phyloP scores from a whole-genome alignment of 2,329 filamentous ascomycete genomes.

The Macrophomina phaseolina region DNA sequence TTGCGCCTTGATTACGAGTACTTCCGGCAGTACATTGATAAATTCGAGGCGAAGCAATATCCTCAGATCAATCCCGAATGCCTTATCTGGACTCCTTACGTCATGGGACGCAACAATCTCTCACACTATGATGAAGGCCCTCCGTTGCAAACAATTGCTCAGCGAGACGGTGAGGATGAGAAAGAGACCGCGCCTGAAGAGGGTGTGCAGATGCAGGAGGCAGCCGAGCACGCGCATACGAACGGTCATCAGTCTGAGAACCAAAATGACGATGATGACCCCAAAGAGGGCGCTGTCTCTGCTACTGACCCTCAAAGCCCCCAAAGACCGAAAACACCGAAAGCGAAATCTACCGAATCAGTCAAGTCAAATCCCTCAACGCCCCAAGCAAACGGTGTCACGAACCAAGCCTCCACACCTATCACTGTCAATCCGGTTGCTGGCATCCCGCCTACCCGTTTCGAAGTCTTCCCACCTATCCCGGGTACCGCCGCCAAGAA shows the following conservation, averaged over 20 bases:
- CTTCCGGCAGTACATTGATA: constrained; percentile 84
- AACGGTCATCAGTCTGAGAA: constrained; percentile 18
- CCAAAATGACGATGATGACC: constrained; percentile 1
- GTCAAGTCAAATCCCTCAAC: constrained; percentile 21
- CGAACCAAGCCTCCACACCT: constrained; percentile 32
- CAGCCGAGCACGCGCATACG: constrained; percentile 2
- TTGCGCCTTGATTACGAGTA: constrained; percentile 85
- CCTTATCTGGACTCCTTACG: constrained; percentile 93
- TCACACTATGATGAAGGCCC: constrained; percentile 84
- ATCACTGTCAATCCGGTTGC: constrained; percentile 26
- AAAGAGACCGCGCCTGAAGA: constrained; percentile 50
- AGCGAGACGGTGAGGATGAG: constrained; percentile 73
- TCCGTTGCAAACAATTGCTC: constrained; percentile 83
- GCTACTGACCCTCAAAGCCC: constrained; percentile 3
- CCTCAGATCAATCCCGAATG: constrained; percentile 80
- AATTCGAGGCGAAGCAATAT: constrained; percentile 88
- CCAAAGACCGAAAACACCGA: constrained; percentile 18
- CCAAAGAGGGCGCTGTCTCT: constrained; percentile 4
- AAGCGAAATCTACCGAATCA: constrained; percentile 3
- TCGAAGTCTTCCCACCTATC: constrained; percentile 77
- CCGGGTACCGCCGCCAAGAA: constrained; percentile 52
- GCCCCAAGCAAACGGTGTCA: constrained; percentile 22
- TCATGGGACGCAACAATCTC: constrained; percentile 87
- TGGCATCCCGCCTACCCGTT: constrained; percentile 71
- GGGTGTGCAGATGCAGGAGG: constrained; percentile 46